phyloP scores from a whole-genome alignment of 2,329 filamentous ascomycete species.

The Rutstroemia sp. region DNA sequence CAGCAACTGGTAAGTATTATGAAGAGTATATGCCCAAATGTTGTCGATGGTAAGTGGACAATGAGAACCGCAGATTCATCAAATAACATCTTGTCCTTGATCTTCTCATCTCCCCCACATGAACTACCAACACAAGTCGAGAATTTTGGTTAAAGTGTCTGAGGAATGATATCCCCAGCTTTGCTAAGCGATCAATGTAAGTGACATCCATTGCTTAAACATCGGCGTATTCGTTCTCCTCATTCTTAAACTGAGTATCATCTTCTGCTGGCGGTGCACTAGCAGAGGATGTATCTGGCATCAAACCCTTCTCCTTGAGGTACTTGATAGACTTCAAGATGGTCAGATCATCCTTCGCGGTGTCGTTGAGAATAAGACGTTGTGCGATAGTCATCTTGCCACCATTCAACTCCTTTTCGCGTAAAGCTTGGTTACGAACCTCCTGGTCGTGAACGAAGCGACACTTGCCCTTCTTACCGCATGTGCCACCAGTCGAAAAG shows the following conservation, averaged over 20 bases:
- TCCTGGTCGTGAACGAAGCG: conserved; percentile 62
- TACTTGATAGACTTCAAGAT: conserved; percentile 60
- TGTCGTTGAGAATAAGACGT: conserved; percentile 58
- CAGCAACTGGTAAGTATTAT: not conserved
- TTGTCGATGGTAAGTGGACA: not conserved
- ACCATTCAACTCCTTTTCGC: conserved; percentile 56
- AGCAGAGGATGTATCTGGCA: conserved; percentile 26
- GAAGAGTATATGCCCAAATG: not conserved
- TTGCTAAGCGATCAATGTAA: not conserved
- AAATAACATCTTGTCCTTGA: conserved; percentile 12
- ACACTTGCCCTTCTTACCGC: conserved; percentile 69
- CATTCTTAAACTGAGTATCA: conserved; percentile 15
- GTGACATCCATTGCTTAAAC: not conserved
- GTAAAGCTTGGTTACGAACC: conserved; percentile 54
- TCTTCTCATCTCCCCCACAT: conserved; percentile 1
- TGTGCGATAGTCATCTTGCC: conserved; percentile 60
- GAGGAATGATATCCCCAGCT: not conserved
- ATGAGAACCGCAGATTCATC: conserved; percentile 9
- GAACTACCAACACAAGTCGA: conserved; percentile 7
- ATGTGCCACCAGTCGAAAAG: conserved; percentile 60
- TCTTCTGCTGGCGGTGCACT: conserved; percentile 20
- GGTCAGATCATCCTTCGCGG: conserved; percentile 59
- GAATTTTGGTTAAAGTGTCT: not conserved
- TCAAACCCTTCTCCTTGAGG: conserved; percentile 42
- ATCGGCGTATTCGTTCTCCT: conserved; percentile 25